phyloP scores from a whole-genome alignment of 2,329 filamentous ascomycete species.

The Fusarium marasasianum region DNA sequence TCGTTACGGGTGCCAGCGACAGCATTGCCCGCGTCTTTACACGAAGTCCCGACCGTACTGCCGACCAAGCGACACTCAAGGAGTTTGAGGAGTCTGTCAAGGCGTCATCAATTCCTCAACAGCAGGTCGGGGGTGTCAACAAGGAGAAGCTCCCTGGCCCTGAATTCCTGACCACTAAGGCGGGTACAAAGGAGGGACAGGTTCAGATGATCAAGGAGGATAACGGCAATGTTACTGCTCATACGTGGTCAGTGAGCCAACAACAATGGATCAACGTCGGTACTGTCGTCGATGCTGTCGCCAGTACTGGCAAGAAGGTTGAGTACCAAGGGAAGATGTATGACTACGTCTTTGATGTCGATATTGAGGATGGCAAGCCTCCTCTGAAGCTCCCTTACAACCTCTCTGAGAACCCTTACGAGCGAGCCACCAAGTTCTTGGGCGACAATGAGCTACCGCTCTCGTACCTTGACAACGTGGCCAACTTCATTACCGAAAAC shows the following conservation, averaged over 20 bases:
- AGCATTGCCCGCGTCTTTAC: slow-evolving; percentile 86
- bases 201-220: slow-evolving; percentile 89
- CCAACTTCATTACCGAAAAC: slow-evolving; percentile 91
- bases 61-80: slow-evolving; percentile 72
- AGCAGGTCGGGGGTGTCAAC: slow-evolving; percentile 84
- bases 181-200: slow-evolving; percentile 95
- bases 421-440: slow-evolving; percentile 90
- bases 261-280: slow-evolving; percentile 87
- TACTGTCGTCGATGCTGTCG: slow-evolving; percentile 91
- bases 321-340: slow-evolving; percentile 87
- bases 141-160: slow-evolving; percentile 91
- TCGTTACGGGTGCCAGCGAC: slow-evolving; percentile 93
- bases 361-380: slow-evolving; percentile 94
- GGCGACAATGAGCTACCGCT: slow-evolving; percentile 88
- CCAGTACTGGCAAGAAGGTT: slow-evolving; percentile 81
- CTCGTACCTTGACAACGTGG: slow-evolving; percentile 88
- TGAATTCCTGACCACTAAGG: slow-evolving; percentile 82
- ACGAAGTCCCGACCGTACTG: slow-evolving; percentile 73
- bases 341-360: slow-evolving; percentile 96
- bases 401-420: slow-evolving; percentile 89
- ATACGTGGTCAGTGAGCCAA: slow-evolving; percentile 81
- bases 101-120: slow-evolving; percentile 85
- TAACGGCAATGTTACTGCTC: slow-evolving; percentile 84
- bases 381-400: slow-evolving; percentile 95
- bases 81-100: slow-evolving; percentile 86